Conservation (phyloP, 2,329 filamentous ascomycete genomes). For the Cercospora brassicicola region DNA sequence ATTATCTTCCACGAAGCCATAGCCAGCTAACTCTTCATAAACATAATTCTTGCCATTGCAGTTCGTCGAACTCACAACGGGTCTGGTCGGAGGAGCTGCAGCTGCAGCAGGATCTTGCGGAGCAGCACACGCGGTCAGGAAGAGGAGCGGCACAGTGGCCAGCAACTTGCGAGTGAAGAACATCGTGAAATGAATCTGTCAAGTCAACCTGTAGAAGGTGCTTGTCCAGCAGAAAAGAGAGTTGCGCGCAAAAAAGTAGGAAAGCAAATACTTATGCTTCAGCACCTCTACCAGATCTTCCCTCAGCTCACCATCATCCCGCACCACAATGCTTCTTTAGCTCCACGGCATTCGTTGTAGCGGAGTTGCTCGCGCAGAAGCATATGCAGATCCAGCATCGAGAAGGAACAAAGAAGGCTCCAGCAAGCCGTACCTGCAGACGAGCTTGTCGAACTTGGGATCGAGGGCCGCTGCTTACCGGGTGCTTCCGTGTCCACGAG, state of each 20-base stretch:
- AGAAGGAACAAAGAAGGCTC: background rate
- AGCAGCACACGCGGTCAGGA: background rate
- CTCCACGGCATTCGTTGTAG: background rate
- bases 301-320: background rate
- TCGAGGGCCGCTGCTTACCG: background rate
- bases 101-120: background rate
- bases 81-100: background rate
- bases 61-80: constrained; percentile 49
- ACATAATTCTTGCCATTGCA: constrained; percentile 63
- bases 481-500: background rate
- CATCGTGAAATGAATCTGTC: background rate
- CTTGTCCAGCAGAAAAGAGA: background rate
- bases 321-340: background rate
- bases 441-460: background rate
- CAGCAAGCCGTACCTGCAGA: background rate
- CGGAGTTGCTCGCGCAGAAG: background rate
- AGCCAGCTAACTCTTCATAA: constrained; percentile 68
- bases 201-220: background rate
- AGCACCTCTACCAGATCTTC: background rate
- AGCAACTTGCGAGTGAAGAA: background rate
- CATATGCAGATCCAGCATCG: background rate
- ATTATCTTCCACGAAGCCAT: constrained; percentile 60
- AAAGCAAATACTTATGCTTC: background rate
- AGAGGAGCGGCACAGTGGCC: background rate
- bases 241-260: background rate